Conservation (phyloP, 768 basidiomycete species). For the Amanita brunnescens region DNA sequence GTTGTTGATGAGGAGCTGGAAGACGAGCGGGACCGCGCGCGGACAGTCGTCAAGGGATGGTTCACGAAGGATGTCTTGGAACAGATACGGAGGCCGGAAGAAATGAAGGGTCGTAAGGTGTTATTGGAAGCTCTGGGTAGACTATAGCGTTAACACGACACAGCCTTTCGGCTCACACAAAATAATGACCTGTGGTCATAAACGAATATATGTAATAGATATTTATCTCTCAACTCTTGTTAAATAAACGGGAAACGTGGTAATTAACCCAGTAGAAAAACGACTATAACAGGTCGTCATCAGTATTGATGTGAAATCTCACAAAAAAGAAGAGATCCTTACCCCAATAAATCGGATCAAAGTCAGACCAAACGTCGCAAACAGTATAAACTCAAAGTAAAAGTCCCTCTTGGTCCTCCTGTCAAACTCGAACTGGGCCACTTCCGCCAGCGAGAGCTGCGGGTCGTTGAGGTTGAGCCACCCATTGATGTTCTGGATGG, state of each 20-base stretch:
- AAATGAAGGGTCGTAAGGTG: conserved; percentile 65
- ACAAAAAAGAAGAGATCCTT: conserved; percentile 17
- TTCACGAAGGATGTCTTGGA: conserved; percentile 41
- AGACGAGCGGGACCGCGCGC: conserved; percentile 30
- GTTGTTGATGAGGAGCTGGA: conserved; percentile 12
- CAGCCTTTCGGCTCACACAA: too few relatives aligned
- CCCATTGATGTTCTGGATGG: conserved; percentile 71
- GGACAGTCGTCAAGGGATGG: conserved; percentile 42
- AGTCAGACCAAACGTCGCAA: conserved; percentile 68
- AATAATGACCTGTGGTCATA: background rate
- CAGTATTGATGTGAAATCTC: background rate
- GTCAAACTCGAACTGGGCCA: conserved; percentile 5
- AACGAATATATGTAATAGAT: background rate
- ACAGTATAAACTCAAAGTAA: conserved; percentile 78
- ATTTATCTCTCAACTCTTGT: too few relatives aligned
- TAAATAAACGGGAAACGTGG: too few relatives aligned
- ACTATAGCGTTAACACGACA: background rate
- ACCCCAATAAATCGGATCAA: conserved; percentile 71
- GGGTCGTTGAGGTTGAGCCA: conserved; percentile 27
- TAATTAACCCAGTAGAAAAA: background rate
- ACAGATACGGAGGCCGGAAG: conserved; percentile 37
- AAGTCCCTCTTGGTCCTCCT: conserved; percentile 33
- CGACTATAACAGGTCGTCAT: background rate
- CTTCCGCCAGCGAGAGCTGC: background rate
- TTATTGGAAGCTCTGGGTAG: conserved; percentile 47